Evolutionary conservation across 148 eudicot species (phyloP).

Genomic region (Persicaria tinctoria): DNA sequence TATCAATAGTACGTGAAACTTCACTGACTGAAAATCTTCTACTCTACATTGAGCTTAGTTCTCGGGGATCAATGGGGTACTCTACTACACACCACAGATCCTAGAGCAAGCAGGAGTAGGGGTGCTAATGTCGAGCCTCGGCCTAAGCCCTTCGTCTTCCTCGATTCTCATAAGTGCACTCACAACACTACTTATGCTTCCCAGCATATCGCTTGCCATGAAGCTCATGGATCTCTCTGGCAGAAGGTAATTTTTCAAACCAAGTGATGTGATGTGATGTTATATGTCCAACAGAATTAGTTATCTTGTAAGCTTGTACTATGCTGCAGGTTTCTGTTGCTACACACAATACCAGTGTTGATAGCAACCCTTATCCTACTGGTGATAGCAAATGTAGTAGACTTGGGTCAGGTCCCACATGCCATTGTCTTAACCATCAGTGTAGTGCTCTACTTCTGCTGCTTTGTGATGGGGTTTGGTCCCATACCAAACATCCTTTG

Average conservation of each 20-base stretch:
- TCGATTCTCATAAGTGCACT: slow-evolving; percentile 68
- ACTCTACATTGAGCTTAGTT: slow-evolving; percentile 52
- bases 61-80: slow-evolving; percentile 28
- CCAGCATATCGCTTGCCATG: slow-evolving; percentile 64
- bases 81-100: slow-evolving; percentile 77
- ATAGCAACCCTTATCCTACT: slow-evolving; percentile 42
- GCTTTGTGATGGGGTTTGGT: slow-evolving; percentile 76
- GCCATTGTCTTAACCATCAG: slow-evolving; percentile 63
- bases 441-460: slow-evolving; percentile 75
- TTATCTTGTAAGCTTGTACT: background rate
- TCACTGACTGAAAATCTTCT: background rate
- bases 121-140: slow-evolving; percentile 51
- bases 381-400: slow-evolving; percentile 33
- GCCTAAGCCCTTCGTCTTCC: slow-evolving; percentile 54
- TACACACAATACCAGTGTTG: slow-evolving; percentile 64
- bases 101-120: slow-evolving; percentile 70
- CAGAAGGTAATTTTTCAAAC: slow-evolving; percentile 40
- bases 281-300: too few relatives aligned
- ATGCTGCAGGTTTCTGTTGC: slow-evolving; percentile 55
- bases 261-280: background rate
- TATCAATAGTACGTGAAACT: too few relatives aligned
- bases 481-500: slow-evolving; percentile 90
- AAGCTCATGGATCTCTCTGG: slow-evolving; percentile 71
- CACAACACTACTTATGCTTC: slow-evolving; percentile 72
- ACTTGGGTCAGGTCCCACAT: slow-evolving; percentile 36